Base-by-base conservation (phyloP, 352 stramenopile species). In the Hyaloperonospora arabidopsidis region DNA sequence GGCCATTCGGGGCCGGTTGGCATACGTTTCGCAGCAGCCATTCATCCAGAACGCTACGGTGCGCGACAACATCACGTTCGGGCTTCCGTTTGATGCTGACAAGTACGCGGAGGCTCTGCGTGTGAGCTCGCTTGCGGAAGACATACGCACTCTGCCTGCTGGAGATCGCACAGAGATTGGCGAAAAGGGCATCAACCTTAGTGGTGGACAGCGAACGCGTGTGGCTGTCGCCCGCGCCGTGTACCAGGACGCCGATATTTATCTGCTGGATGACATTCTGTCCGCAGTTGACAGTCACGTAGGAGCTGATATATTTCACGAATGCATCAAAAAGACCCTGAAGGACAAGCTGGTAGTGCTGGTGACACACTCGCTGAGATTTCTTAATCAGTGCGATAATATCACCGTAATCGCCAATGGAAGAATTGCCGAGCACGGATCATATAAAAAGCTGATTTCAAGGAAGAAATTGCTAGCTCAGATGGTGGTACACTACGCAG, bases 101-200 rank as follows among this genome's bases (percentile, higher is more conserved):
- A 68, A 73, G 28, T 90, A 88, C 15, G 38, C 12, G 19, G 38
- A 44, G 35, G 70, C 65, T n/a, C 25, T 84, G 14, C 66, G 57
- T 45, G 67, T 76, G 49, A 81, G 74, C 23, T 75, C 57, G 6
- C 41, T 81, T 12, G 70, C 79, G 66, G 72, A 76, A 48, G 75
- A 85, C 32, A 50, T 84, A 12, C 49, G 52, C 14, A 66, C 75
- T 7, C 53, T 85, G 17, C 68, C 93, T 5, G 80, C 80, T 22
- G 95, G 96, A 15, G 96, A 99, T 66, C 54, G 68, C 57, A 98
- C 95, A 0, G 95, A 98, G 69, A 98, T 99, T 45, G 97, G 96
- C 7, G 95, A 99, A 73, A 97, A 97, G 57, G 97, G 97, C 0
- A 96, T 99, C 41, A 99, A 97, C 63, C 69, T 99, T 5, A 97